Evolutionary conservation across 2,329 filamentous ascomycete genomes (phyloP), one percentile per base, ranked within the genome.

Genomic region (Fusarium ambrosium): DNA sequence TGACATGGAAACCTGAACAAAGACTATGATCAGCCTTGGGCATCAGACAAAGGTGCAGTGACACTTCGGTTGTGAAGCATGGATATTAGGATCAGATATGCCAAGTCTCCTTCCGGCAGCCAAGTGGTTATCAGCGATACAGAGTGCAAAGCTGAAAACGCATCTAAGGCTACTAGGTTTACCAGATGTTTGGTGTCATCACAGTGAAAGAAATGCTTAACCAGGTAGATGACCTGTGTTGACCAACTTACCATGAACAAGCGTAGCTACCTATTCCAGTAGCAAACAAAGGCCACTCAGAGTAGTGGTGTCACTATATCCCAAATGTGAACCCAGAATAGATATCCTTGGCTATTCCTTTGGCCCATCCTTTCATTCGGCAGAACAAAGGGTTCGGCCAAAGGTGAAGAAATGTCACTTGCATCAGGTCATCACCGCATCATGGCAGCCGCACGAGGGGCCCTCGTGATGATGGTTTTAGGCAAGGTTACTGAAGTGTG

Each of bases 381-480:
- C 29, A 64, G 45, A 60, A 67, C 20, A 60, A 68, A 66, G 64
- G 34, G 13, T 24, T 53, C 55, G 16, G 32, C 14, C 11, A 51
- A 60, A 58, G 55, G 66, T 29, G 48, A 39, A 73, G 59, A 71
- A 74, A 87, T 90, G 89, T 91, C 85, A 85, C 86, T 90, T 90
- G 88, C 86, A 86, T 90, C 87, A 91, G 89, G 89, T 91, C 89
- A 91, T 91, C 89, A 90, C 79, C 89, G 88, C 86, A 89, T 91
- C 89, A 90, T 91, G 89, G 89, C 80, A 86, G 88, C 89, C 89
- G 84, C 88, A 81, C 88, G 82, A 87, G 88, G 88, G 89, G 89
- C 89, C 88, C 89, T 91, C 89, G 88, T 90, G 89, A 90, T 87
- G 84, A 91, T 91, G 89, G 89, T 91, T 91, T 91, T 91, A 87